Base-by-base conservation (phyloP, 257 asterid species). In the Voacanga thouarsii region DNA sequence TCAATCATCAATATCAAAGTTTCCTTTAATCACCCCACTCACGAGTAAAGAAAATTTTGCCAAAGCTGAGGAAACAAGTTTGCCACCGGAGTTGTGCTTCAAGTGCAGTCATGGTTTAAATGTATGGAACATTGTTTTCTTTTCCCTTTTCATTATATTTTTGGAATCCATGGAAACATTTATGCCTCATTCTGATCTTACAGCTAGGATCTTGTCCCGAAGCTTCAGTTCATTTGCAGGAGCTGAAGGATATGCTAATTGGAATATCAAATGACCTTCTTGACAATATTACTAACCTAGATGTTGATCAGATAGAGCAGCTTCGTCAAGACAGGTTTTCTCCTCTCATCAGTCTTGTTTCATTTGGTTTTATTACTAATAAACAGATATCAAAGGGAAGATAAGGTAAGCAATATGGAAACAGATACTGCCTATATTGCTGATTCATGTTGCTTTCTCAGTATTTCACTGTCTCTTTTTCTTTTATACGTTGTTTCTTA, bases 121-220 rank as follows among this genome's bases (percentile, higher is more conserved):
- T 97, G 98, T 93, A 87, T 69, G 81, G 47, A 44, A 12, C 33
- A 74, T 41, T 72, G 68, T 74, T 57, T 71, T 59, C 71, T 39
- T 61, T 66, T 43, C 33, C 69, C 59, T 72, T 80, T 69, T 77
- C 75, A 65, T 55, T 68, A 28, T 65, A 60, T 74, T 39, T 60
- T 80, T 81, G 77, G 53, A 80, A 30, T 83, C 72, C 64, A 41
- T 75, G 21, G 67, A 74, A 26, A 66, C 76, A 80, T 83, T 79
- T 74, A 85, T 63, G 68, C 80, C 51, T 73, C 81, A 72, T 51
- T 74, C 59, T 83, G 77, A 68, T 72, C 67, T 65, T 83, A 83
- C 93, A 95, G 99, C 88, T 95, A 66, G 98, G 97, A 72, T 84
- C 83, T 83, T 95, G 99, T 83, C 92, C 96, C 43, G 93, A 90